Evolutionary conservation across 495 filamentous ascomycete genomes (phyloP).

Genomic region (Astrocystis sublimbata): DNA sequence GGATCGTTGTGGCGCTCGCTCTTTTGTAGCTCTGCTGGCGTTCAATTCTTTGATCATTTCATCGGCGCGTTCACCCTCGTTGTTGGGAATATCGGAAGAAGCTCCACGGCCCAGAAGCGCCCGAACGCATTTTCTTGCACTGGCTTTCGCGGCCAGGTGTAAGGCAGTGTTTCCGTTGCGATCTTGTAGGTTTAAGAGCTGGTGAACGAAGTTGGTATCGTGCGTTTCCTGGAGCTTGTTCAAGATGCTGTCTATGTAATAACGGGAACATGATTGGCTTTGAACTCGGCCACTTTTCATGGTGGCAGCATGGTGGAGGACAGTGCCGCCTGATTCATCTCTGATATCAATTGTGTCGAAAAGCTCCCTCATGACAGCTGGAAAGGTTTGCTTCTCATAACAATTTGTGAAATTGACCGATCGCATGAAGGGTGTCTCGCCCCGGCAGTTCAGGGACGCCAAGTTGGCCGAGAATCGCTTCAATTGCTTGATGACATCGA

Average conservation of each 20-base stretch:
- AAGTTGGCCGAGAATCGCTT: slow-evolving; percentile 72
- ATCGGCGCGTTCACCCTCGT: slow-evolving; percentile 74
- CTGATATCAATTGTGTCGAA: slow-evolving; percentile 70
- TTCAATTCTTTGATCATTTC: slow-evolving; percentile 67
- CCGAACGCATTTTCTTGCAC: slow-evolving; percentile 71
- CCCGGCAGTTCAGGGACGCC: slow-evolving; percentile 67
- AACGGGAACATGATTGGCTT: slow-evolving; percentile 80
- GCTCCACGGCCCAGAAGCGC: slow-evolving; percentile 71
- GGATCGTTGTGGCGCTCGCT: slow-evolving; percentile 53
- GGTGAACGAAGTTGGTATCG: slow-evolving; percentile 66
- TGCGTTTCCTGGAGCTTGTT: slow-evolving; percentile 74
- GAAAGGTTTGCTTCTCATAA: slow-evolving; percentile 85
- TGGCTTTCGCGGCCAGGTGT: slow-evolving; percentile 79
- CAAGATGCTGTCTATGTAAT: slow-evolving; percentile 90
- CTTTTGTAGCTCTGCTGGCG: slow-evolving; percentile 44
- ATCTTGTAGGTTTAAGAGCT: slow-evolving; percentile 73
- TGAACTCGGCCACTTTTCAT: slow-evolving; percentile 71
- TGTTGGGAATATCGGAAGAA: slow-evolving; percentile 75
- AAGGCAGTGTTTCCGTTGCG: slow-evolving; percentile 83
- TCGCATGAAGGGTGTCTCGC: slow-evolving; percentile 94
- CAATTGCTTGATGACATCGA: slow-evolving; percentile 84
- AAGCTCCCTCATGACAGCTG: slow-evolving; percentile 74
- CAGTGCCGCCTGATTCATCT: slow-evolving; percentile 77
- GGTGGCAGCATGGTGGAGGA: slow-evolving; percentile 89
- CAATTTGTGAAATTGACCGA: slow-evolving; percentile 95